Percentiles rank a stretch among this genome's conserved stretches.
Evolutionary conservation across 2,329 filamentous ascomycete genomes (phyloP).

Genomic region (Fusarium brevicatenulatum): DNA sequence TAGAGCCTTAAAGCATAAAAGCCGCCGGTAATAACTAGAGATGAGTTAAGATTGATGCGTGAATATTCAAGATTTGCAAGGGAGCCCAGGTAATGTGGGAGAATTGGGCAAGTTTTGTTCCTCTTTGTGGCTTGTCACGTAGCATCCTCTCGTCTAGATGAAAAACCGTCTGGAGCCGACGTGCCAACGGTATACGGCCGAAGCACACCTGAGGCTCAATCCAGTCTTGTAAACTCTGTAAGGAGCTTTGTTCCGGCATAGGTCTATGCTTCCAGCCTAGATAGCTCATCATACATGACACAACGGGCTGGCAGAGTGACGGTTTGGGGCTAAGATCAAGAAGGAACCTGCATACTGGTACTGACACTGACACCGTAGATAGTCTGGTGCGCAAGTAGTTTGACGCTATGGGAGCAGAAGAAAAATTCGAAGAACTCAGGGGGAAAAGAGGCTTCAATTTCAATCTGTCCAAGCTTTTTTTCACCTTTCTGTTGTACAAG

Average conservation of each 20-base stretch:
- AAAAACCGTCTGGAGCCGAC: neutral
- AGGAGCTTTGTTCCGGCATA: constrained; percentile 23
- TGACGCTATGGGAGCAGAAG: constrained; percentile 27
- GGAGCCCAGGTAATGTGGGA: constrained; percentile 1
- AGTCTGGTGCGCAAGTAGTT: constrained; percentile 25
- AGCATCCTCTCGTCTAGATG: constrained; percentile 3
- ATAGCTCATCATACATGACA: constrained; percentile 33
- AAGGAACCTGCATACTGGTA: constrained; percentile 37
- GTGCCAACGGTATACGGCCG: constrained; percentile 15
- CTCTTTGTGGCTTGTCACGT: constrained; percentile 7
- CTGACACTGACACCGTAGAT: constrained; percentile 26
- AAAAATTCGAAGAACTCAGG: constrained; percentile 29
- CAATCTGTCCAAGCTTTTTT: constrained; percentile 1
- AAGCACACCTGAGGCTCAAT: constrained; percentile 25
- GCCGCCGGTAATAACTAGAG: constrained; percentile 24
- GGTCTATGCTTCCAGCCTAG: constrained; percentile 29
- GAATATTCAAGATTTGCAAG: constrained; percentile 29
- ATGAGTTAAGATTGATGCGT: constrained; percentile 32
- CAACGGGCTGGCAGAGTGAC: constrained; percentile 22
- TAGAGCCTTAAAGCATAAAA: constrained; percentile 30
- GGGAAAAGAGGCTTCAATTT: constrained; percentile 26
- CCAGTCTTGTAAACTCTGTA: constrained; percentile 19
- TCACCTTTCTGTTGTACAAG: constrained; percentile 9
- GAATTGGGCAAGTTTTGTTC: constrained; percentile 30
- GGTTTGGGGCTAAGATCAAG: constrained; percentile 38